Evolutionary conservation across 371 early-diverging fungal genomes (phyloP).

Genomic region (Choanephora cucurbitarum): DNA sequence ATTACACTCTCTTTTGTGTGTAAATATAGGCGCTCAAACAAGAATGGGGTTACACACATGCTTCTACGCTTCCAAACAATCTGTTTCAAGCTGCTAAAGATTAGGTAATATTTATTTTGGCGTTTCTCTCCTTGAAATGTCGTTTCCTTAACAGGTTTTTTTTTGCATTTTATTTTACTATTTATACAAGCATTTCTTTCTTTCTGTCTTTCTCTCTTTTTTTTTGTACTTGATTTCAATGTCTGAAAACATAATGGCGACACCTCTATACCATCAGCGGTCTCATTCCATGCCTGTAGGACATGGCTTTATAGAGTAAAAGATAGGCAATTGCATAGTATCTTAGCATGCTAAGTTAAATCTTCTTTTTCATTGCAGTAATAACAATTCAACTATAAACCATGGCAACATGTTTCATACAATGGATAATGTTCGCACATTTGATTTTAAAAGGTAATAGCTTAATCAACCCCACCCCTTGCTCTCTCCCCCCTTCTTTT

Average conservation of each 20-base stretch:
- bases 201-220: constrained; percentile 6
- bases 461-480: too few relatives aligned
- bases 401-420: not conserved
- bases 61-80: not conserved
- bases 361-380: not conserved
- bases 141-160: constrained; percentile 26
- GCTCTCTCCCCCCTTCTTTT: too few relatives aligned
- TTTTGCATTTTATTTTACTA: constrained; percentile 4
- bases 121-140: constrained; percentile 12
- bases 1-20: not conserved
- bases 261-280: constrained; percentile 24
- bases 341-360: too few relatives aligned
- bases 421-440: not conserved
- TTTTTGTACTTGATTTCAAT: constrained; percentile 12
- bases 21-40: too few relatives aligned
- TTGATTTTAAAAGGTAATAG: constrained; percentile 18
- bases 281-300: constrained; percentile 30
- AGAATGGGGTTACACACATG: too few relatives aligned
- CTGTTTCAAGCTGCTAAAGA: not conserved
- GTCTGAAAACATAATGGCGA: constrained; percentile 30
- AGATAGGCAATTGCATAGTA: too few relatives aligned
- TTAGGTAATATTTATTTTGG: constrained; percentile 1
- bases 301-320: constrained; percentile 25
- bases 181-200: not conserved
- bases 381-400: not conserved